Evolutionary conservation across 2,329 filamentous ascomycete species (phyloP).

Genomic region (Metarhizium guizhouense): DNA sequence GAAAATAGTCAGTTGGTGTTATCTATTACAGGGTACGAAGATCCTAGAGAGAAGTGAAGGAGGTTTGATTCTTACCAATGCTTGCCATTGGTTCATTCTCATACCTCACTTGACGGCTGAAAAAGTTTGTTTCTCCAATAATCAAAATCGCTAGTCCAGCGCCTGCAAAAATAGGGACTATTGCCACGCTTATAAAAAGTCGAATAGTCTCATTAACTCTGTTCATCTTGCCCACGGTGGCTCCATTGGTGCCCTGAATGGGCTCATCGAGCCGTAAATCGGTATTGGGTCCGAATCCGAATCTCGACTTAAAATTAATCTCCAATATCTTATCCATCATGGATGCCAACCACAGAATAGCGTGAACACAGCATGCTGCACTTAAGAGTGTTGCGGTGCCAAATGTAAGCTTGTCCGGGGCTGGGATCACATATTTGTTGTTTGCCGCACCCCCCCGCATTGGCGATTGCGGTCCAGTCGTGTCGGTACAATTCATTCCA

Average conservation of each 20-base stretch:
- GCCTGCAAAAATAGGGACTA: conserved; percentile 49
- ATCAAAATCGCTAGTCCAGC: conserved; percentile 51
- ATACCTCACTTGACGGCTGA: conserved; percentile 43
- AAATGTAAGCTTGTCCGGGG: conserved; percentile 46
- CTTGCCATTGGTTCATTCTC: conserved; percentile 54
- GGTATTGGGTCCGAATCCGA: conserved; percentile 12
- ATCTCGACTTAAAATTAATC: conserved; percentile 46
- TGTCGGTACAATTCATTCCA: conserved; percentile 35
- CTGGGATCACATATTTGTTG: conserved; percentile 55
- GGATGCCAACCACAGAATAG: conserved; percentile 50
- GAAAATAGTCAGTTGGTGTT: not conserved
- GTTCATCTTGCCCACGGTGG: conserved; percentile 42
- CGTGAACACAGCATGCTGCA: conserved; percentile 56
- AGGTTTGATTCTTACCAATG: conserved; percentile 35
- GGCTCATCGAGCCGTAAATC: conserved; percentile 24
- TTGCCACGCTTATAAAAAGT: conserved; percentile 43
- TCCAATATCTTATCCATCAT: conserved; percentile 58
- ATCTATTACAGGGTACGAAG: not conserved
- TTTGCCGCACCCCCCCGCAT: conserved; percentile 46
- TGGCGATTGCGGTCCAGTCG: conserved; percentile 41
- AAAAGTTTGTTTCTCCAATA: conserved; percentile 57
- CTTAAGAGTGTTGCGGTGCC: conserved; percentile 50
- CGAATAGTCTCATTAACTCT: conserved; percentile 46
- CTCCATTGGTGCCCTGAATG: conserved; percentile 46
- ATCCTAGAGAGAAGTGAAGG: not conserved